These are phyloP conservation scores for Beauveria rudraprayagi DNA, from an alignment of 2,329 filamentous ascomycete species.

Conservation along the genomic window DNA sequence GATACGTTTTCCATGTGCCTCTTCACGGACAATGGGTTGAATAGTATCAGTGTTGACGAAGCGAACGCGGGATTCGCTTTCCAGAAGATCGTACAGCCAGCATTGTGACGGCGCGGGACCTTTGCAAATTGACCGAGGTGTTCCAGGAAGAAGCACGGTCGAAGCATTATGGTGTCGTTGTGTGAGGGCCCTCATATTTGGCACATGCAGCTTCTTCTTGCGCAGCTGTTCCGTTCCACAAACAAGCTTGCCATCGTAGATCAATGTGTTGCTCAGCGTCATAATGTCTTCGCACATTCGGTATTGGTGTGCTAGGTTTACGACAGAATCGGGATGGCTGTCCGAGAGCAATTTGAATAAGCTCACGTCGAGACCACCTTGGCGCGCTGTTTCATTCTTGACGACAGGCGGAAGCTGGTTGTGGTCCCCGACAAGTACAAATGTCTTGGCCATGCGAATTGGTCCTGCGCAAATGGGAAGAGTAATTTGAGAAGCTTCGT, in stretches of 20 bases:
- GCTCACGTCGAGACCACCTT: slow-evolving; percentile 83
- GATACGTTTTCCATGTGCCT: slow-evolving; percentile 73
- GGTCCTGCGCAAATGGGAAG: slow-evolving; percentile 90
- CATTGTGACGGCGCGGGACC: slow-evolving; percentile 46
- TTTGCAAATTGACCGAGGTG: slow-evolving; percentile 47
- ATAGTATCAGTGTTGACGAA: slow-evolving; percentile 87
- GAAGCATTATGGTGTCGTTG: slow-evolving; percentile 50
- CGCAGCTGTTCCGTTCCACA: slow-evolving; percentile 78
- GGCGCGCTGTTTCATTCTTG: slow-evolving; percentile 78
- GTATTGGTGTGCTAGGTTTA: slow-evolving; percentile 91
- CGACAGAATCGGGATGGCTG: slow-evolving; percentile 75
- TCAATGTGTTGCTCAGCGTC: slow-evolving; percentile 84
- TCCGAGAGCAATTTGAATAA: slow-evolving; percentile 93
- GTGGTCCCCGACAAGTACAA: slow-evolving; percentile 93
- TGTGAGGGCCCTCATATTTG: slow-evolving; percentile 53
- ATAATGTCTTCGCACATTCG: slow-evolving; percentile 98
- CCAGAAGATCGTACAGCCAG: slow-evolving; percentile 68
- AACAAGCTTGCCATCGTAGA: slow-evolving; percentile 84
- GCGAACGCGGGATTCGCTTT: slow-evolving; percentile 64
- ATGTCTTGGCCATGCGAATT: slow-evolving; percentile 84
- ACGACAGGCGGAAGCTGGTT: slow-evolving; percentile 93
- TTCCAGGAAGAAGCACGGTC: slow-evolving; percentile 32
- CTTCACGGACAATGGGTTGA: slow-evolving; percentile 56
- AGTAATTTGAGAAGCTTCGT: slow-evolving; percentile 96
- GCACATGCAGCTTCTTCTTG: slow-evolving; percentile 57